Conservation (phyloP, 139 green algal genomes). For the Micractinium conductrix region DNA sequence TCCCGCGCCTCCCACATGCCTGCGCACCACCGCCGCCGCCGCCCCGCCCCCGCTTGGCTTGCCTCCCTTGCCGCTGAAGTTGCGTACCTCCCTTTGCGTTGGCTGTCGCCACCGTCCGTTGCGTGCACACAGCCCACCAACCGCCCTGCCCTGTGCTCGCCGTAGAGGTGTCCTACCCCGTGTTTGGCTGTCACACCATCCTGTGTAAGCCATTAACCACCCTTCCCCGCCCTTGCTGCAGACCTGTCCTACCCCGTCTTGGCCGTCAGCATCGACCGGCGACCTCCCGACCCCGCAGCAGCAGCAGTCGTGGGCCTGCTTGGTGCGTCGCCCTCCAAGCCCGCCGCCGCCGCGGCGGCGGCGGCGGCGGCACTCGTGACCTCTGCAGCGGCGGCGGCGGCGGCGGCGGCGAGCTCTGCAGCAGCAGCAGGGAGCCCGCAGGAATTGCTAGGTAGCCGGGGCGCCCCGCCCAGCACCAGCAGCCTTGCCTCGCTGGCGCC, state of each 20-base stretch:
- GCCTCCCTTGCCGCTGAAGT: no score
- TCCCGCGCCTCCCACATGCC: no score
- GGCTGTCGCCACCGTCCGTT: no score
- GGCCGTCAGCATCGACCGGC: constrained; percentile 24
- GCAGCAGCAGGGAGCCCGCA: neutral
- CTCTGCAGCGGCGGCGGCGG: neutral
- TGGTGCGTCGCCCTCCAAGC: neutral
- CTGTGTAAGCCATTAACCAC: no score
- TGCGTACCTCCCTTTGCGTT: no score
- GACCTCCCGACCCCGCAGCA: neutral
- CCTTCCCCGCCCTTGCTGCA: neutral
- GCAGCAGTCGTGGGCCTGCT: neutral
- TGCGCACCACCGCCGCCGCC: no score
- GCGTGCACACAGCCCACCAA: no score
- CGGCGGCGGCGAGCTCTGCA: neutral
- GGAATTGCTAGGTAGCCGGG: neutral
- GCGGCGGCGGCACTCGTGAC: neutral
- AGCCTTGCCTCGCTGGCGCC: neutral
- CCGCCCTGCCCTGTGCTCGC: no score
- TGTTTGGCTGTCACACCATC: no score
- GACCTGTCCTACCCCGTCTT: constrained; percentile 35
- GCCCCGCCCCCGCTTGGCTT: no score
- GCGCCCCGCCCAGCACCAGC: neutral
- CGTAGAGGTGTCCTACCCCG: no score
- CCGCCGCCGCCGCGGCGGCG: neutral